Percentiles rank a stretch among this genome's conserved stretches.
phyloP scores from a whole-genome alignment of 1,284 basidiomycete species.

The Ceratobasidium sp. region DNA sequence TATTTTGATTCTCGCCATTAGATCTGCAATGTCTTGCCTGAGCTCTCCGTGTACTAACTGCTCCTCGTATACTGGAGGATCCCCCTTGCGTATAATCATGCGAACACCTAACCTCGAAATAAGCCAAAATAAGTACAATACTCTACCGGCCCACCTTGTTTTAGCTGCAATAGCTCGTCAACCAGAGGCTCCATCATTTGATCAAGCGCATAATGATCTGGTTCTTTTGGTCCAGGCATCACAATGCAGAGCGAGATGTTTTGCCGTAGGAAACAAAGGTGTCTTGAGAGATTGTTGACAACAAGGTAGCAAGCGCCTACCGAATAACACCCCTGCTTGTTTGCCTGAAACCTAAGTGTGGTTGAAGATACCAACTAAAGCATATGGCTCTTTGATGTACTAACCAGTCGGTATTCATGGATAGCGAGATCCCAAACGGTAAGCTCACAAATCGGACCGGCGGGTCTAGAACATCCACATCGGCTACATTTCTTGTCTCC shows the following conservation, averaged over 20 bases:
- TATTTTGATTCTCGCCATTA: constrained; percentile 3
- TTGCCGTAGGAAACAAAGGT: constrained; percentile 1
- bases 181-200: constrained; percentile 23
- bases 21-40: neutral
- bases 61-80: neutral
- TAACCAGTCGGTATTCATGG: constrained; percentile 15
- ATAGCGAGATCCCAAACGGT: constrained; percentile 1
- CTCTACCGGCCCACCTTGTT: constrained; percentile 5
- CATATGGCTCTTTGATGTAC: neutral
- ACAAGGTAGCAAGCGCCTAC: constrained; percentile 14
- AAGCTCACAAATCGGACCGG: constrained; percentile 17
- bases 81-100: neutral
- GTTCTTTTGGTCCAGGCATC: constrained; percentile 26
- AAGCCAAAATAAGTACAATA: neutral
- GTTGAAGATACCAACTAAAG: neutral
- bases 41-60: neutral
- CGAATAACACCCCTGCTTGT: neutral
- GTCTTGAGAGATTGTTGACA: constrained; percentile 20
- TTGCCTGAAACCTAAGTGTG: constrained; percentile 18
- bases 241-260: neutral
- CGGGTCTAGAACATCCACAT: neutral
- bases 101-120: neutral
- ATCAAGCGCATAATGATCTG: constrained; percentile 8
- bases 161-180: constrained; percentile 8
- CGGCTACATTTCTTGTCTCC: neutral